Base-by-base conservation (phyloP, 768 basidiomycete species). In the Suillus decipiens region DNA sequence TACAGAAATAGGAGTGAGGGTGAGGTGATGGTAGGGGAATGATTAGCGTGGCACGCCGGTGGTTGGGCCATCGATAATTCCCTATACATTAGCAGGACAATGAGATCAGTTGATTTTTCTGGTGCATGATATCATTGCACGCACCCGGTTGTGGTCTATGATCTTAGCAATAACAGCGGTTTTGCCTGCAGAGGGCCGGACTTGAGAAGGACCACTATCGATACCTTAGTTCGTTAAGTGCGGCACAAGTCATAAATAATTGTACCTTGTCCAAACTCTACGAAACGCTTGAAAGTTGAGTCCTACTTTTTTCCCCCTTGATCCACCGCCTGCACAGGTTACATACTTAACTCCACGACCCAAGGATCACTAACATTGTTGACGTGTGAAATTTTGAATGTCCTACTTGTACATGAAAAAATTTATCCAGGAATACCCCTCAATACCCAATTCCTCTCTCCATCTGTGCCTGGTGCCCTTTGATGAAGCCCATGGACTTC, bases 91-190 rank as follows among this genome's bases (percentile, higher is more conserved):
- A 28, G 41, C 22, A 24, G 55, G 54, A 59, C 51, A 28, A n/a
- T 31, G 50, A 39, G 19, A 58, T 41, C 58, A 24, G 56, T 5
- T n/a, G 1, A 39, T 24, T 10, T 22, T 56, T 37, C 55, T 39
- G 5, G 43, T 2, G 50, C 14, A 47, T 54, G 5, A 45, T 39
- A 28, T n/a, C 28, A 51, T 42, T 12, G 24, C 55, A 77, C 91
- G 65, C 75, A 97, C 96, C 76, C 96, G 88, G 84, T 95, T 96
- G 85, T 99, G 96, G 87, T 99, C 97, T 68, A 99, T 96, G 78
- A 99, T 96, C 79, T 99, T 95, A 58, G 88, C 89, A 76, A 99
- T 96, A 67, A 95, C 90, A 61, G 97, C 97, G 71, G 96, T 93
- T 77, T 89, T 91, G 69, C 95, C 95, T 51, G 87, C 82, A 63